Evolutionary conservation across 1,284 basidiomycete species (phyloP), one percentile per base, ranked within the genome.

Genomic region (Lignosus rhinocerotis): DNA sequence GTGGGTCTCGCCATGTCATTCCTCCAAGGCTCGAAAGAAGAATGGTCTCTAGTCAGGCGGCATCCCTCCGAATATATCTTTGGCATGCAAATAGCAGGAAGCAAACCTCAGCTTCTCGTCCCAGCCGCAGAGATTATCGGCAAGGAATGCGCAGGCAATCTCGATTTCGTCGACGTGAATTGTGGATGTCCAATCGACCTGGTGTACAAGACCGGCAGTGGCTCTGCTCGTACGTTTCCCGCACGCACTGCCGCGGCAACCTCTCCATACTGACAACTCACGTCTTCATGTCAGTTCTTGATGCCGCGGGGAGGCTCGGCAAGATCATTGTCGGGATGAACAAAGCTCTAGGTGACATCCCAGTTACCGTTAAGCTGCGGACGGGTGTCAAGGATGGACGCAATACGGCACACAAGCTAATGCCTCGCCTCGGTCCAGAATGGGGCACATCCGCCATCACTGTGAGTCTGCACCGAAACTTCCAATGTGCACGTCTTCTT

Each of bases 141-240:
- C 1, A 84, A 82, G 59, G 90, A 94, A 68, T 85, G 80, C 59
- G 73, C 74, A 0, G 76, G 78, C 10, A 82, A 84, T 21, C 74
- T 96, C 31, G 93, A 97, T 70, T 97, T 96, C 69, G 92, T 96
- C 11, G 96, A 99, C 68, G 77, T 98, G 66, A 99, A 99, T 72
- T 93, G 93, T 73, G 96, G 96, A 4, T 98, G 96, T 73, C 96
- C 96, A 2, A 98, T 98, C 65, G 96, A 99, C 73, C 78, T 99
- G 47, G 92, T 99, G 1, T 98, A 95, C 77, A 92, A 92, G 69
- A 85, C 86, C 25, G 95, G 95, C 0, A 94, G 92, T 50, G 95
- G 95, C 0, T 93, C 90, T 61, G 95, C 94, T 11, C 71, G 93
- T 92, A 65, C 53, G 88, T 53, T 9, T 48, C 46, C 38, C 50